A percentile compares a stretch with the other conserved stretches of the same genome.
These are phyloP conservation scores for Cutaneotrichosporon cavernicola DNA, from an alignment of 1,284 basidiomycete genomes.

Conservation along the genomic window DNA sequence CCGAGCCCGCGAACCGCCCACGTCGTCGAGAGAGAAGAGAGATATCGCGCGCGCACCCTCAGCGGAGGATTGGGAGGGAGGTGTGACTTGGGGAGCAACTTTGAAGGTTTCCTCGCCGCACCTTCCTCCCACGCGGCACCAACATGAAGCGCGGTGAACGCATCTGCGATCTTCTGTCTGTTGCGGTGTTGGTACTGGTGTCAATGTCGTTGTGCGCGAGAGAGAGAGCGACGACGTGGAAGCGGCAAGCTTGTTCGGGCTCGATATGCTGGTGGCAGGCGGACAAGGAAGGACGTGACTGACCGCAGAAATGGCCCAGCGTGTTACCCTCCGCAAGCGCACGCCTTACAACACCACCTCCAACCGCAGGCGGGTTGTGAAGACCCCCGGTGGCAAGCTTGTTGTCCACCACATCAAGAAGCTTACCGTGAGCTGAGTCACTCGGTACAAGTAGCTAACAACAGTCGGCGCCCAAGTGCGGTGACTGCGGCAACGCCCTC, in stretches of 20 bases:
- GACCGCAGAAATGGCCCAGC: slow-evolving; percentile 79
- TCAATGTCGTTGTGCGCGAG: background rate
- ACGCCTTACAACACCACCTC: slow-evolving; percentile 99
- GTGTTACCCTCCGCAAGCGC: slow-evolving; percentile 98
- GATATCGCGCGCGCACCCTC: background rate
- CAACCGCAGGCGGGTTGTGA: slow-evolving; percentile 90
- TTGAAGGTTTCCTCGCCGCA: background rate
- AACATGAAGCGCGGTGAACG: background rate
- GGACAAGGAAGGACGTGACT: slow-evolving; percentile 2
- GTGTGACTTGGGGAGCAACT: background rate
- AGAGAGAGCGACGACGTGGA: background rate
- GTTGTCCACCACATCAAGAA: slow-evolving; percentile 57
- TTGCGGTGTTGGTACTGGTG: background rate
- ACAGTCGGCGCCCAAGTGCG: slow-evolving; percentile 80
- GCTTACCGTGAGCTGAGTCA: slow-evolving; percentile 46
- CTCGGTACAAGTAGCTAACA: slow-evolving; percentile 10
- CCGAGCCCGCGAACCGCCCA: slow-evolving; percentile 4
- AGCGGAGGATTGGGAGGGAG: background rate
- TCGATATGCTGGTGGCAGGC: background rate
- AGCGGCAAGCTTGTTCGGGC: background rate
- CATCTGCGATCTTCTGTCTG: background rate
- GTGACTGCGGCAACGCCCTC: slow-evolving; percentile 89
- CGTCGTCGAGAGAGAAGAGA: slow-evolving; percentile 3
- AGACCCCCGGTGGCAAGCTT: slow-evolving; percentile 71
- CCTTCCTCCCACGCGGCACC: background rate